Base-by-base conservation (phyloP, 2,329 filamentous ascomycete species). In the Ophiostoma triangulosporum region DNA sequence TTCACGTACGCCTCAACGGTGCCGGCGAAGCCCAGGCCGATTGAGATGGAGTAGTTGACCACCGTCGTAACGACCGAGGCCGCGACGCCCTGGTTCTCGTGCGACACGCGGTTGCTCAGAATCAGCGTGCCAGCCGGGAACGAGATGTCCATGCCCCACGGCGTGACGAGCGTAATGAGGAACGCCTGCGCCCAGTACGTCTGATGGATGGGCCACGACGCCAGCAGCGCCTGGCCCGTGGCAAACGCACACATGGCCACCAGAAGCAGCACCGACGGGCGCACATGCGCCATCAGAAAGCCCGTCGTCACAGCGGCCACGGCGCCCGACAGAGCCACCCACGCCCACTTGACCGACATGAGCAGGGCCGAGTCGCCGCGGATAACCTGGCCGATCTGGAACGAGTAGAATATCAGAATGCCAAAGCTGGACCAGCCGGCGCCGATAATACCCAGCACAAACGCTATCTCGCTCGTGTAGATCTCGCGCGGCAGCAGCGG, bases 1-100 rank as follows among this genome's bases (percentile, higher is more conserved):
- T 62, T 62, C 0, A 70, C 60, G 3, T 69, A 65, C 0, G 65
- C 64, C 60, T 85, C 80, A 1, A 84, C 74, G 0, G 79, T 85
- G 0, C 80, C 81, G 0, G 81, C 82, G 48, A 87, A 73, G 0
- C 82, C 83, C 0, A 87, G 69, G 0, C 79, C 80, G 3, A 86
- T 64, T 0, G 78, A 78, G 35, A 86, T 84, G 55, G 74, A 76
- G 62, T 86, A 86, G 63, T 87, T 85, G 55, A 85, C 76, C 9
- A 83, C 70, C 0, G 81, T 84, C 56, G 74, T 79, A 43, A 84
- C 76, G 8, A 85, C 62, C 15, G 72, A 77, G 6, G 69, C 71
- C 0, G 64, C 72, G 11, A 74, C 68, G 2, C 72, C 72, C 58
- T 75, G 70, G 53, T 75, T 66, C 36, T 71, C 65, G 50, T 65